Evolutionary conservation across 495 filamentous ascomycete genomes (phyloP).

Genomic region (Xylaria cubensis): DNA sequence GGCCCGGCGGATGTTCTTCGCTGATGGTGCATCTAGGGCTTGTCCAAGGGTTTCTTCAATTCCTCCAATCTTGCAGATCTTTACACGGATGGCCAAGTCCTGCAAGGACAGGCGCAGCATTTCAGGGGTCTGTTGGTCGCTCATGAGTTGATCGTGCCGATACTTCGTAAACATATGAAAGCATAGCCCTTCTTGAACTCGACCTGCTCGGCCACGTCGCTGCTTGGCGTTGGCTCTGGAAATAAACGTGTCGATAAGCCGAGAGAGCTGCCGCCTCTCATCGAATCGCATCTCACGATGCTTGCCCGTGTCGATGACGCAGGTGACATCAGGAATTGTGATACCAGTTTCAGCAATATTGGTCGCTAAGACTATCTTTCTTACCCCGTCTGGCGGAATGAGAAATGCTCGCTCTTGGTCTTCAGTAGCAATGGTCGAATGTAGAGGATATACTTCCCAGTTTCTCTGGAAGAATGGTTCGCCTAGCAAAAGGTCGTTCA

Average conservation of each 20-base stretch:
- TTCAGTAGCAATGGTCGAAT: constrained; percentile 94
- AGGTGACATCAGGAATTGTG: constrained; percentile 95
- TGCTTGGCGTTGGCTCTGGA: constrained; percentile 94
- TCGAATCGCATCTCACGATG: constrained; percentile 97
- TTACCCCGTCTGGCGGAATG: constrained; percentile 76
- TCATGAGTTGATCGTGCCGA: constrained; percentile 79
- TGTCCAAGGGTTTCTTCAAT: constrained; percentile 89
- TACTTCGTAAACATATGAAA: constrained; percentile 93
- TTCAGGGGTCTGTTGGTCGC: constrained; percentile 91
- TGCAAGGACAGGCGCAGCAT: constrained; percentile 93
- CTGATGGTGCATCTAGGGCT: constrained; percentile 86
- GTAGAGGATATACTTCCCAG: constrained; percentile 86
- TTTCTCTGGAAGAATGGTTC: constrained; percentile 69
- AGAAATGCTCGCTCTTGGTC: constrained; percentile 93
- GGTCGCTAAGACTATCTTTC: constrained; percentile 93
- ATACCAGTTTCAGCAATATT: constrained; percentile 98
- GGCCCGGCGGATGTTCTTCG: constrained; percentile 89
- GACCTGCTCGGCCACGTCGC: constrained; percentile 90
- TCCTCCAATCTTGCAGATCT: constrained; percentile 91
- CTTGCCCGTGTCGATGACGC: constrained; percentile 92
- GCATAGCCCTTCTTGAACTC: constrained; percentile 91
- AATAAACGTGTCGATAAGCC: constrained; percentile 90
- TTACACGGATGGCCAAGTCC: constrained; percentile 93
- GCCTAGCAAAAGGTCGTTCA: constrained; percentile 80
- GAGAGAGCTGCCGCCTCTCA: constrained; percentile 86